Base-by-base conservation (phyloP, 768 basidiomycete genomes). In the Lactifluus hygrophoroides region DNA sequence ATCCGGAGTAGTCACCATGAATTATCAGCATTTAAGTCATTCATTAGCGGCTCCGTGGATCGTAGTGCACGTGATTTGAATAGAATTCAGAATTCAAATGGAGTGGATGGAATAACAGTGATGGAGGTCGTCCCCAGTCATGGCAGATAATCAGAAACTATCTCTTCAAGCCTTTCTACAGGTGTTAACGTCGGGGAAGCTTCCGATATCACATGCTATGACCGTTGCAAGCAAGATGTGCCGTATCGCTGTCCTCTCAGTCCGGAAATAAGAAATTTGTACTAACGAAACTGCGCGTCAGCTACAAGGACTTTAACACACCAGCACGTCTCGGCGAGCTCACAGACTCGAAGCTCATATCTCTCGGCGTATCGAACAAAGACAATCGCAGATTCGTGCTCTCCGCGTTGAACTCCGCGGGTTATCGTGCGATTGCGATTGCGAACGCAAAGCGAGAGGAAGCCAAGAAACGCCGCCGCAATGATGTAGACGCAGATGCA, bases 291-390 rank as follows among this genome's bases (percentile, higher is more conserved):
- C 3, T 5, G 14, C 47, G 34, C 44, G 32, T 25, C 69, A 91
- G 89, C 62, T 91, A 88, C 71, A 89, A 86, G 66, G 75, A 81
- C 23, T 78, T 77, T 66, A 85, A 83, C 64, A 86, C 88, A 0
- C 77, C 81, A 5, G 69, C 76, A 17, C 74, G 77, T 62, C 78
- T 93, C 9, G 69, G 72, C 2, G 74, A 75, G 53, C 72, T 94
- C 34, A 82, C 79, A 28, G 81, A 89, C 51, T 61, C 73, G 13
- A 83, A 82, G 65, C 76, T 94, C 21, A 71, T 72, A 17, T 72
- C 75, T 4, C 70, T 80, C 14, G 87, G 87, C 0, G 66, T 94
- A 19, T 74, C 76, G 9, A 80, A 80, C 57, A 85, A 86, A 65
- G 85, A 86, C 19, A 76, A 82, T 47, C 74, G 90, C 19, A 85